Evolutionary conservation across 805 yeast species (phyloP).

Genomic region (Saccharomycopsis malanga): DNA sequence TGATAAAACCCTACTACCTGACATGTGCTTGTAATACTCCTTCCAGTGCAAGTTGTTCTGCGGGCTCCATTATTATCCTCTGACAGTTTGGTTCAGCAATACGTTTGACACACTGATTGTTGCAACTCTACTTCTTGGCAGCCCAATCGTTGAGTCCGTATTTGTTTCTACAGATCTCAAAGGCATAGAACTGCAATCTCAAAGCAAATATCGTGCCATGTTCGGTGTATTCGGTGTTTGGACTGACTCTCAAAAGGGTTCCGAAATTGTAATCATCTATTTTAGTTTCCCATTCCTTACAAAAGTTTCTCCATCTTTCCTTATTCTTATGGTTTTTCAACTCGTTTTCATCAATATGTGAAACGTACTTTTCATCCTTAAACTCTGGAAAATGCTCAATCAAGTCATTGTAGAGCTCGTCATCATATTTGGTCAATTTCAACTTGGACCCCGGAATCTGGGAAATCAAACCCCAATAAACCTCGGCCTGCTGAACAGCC

Average conservation of each 20-base stretch:
- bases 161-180: conserved; percentile 90
- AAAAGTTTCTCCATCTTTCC: conserved; percentile 83
- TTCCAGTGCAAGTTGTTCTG: too few species aligned
- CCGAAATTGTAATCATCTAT: conserved; percentile 95
- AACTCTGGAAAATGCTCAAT: conserved; percentile 84
- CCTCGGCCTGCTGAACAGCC: conserved; percentile 92
- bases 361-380: conserved; percentile 49
- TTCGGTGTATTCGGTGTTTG: conserved; percentile 71
- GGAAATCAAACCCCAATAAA: conserved; percentile 79
- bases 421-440: conserved; percentile 64
- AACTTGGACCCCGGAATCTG: conserved; percentile 74
- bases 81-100: too few species aligned
- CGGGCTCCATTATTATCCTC: too few species aligned
- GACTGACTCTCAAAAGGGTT: conserved; percentile 73
- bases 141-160: conserved; percentile 91
- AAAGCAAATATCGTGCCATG: conserved; percentile 82
- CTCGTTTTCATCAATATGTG: conserved; percentile 59
- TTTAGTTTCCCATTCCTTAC: conserved; percentile 70
- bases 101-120: too few species aligned
- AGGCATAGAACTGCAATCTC: conserved; percentile 90
- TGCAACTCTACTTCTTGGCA: conserved; percentile 32
- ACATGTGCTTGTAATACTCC: too few species aligned
- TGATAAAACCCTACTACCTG: too few species aligned
- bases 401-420: conserved; percentile 56
- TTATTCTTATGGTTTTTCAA: conserved; percentile 79